Percentiles rank a stretch among this genome's conserved stretches.
Conservation (phyloP, 2,329 filamentous ascomycete genomes). For the Fusarium neocosmosporiellum region DNA sequence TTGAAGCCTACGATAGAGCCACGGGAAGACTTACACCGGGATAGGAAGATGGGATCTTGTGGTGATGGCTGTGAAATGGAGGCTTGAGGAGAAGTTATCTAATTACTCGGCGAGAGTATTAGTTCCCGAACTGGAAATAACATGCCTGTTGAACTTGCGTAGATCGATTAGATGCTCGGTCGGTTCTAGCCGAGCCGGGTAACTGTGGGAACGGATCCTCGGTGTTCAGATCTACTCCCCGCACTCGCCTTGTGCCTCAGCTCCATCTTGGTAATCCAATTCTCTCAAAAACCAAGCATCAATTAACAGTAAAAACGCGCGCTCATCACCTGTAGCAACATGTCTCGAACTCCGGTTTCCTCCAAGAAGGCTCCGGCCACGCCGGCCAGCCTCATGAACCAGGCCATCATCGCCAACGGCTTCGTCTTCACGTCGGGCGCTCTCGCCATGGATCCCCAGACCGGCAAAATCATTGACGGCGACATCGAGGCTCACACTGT, state of each 20-base stretch:
- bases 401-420: conserved; percentile 63
- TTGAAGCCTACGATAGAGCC: too few species aligned
- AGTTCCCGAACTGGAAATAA: too few species aligned
- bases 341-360: conserved; percentile 37
- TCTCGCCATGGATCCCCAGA: conserved; percentile 69
- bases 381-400: conserved; percentile 34
- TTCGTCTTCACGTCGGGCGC: conserved; percentile 78
- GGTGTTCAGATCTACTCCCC: neutral
- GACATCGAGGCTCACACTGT: conserved; percentile 73
- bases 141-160: too few species aligned
- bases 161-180: too few species aligned
- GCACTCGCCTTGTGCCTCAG: neutral
- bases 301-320: neutral
- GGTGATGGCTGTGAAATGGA: too few species aligned
- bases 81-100: too few species aligned
- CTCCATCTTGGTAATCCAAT: neutral
- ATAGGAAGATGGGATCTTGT: too few species aligned
- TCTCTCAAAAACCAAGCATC: neutral
- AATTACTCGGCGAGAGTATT: too few species aligned
- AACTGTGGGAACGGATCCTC: too few species aligned
- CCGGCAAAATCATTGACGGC: conserved; percentile 71
- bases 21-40: too few species aligned
- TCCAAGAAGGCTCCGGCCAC: conserved; percentile 41
- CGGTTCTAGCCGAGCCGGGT: too few species aligned
- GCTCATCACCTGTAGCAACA: neutral